Evolutionary conservation across 2,329 filamentous ascomycete species (phyloP).

Genomic region (Botryotinia globosa): DNA sequence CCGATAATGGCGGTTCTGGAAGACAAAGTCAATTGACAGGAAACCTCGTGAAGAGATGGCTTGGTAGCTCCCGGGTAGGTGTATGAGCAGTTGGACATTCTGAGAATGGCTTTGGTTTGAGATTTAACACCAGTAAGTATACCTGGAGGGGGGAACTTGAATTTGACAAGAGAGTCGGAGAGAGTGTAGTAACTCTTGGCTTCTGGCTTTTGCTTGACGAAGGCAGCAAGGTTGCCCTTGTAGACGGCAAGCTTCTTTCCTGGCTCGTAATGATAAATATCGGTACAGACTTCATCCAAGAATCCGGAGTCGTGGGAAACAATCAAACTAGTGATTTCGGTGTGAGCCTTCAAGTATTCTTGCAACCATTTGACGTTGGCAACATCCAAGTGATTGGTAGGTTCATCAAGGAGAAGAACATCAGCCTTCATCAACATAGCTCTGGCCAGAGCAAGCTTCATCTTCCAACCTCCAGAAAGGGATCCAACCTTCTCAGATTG

Average conservation of each 20-base stretch:
- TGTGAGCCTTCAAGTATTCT: constrained; percentile 91
- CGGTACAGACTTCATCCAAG: constrained; percentile 94
- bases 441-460: constrained; percentile 95
- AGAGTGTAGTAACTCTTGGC: constrained; percentile 98
- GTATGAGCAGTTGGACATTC: constrained; percentile 88
- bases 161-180: constrained; percentile 81
- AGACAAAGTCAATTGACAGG: constrained; percentile 82
- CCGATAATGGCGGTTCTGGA: constrained; percentile 96
- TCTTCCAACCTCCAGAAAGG: constrained; percentile 98
- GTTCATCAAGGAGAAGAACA: constrained; percentile 93
- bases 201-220: constrained; percentile 87
- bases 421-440: constrained; percentile 98
- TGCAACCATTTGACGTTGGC: constrained; percentile 95
- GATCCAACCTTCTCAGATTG: constrained; percentile 91
- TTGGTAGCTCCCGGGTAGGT: constrained; percentile 89
- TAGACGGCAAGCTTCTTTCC: constrained; percentile 90
- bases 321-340: constrained; percentile 94
- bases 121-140: constrained; percentile 96
- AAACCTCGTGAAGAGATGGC: constrained; percentile 82
- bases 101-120: constrained; percentile 86
- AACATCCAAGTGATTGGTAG: constrained; percentile 97
- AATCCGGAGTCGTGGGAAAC: constrained; percentile 98
- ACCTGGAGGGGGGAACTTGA: constrained; percentile 96
- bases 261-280: constrained; percentile 97
- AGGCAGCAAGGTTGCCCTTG: constrained; percentile 77